Conservation (phyloP, 2,329 filamentous ascomycete genomes). For the Colletotrichum acutatum region DNA sequence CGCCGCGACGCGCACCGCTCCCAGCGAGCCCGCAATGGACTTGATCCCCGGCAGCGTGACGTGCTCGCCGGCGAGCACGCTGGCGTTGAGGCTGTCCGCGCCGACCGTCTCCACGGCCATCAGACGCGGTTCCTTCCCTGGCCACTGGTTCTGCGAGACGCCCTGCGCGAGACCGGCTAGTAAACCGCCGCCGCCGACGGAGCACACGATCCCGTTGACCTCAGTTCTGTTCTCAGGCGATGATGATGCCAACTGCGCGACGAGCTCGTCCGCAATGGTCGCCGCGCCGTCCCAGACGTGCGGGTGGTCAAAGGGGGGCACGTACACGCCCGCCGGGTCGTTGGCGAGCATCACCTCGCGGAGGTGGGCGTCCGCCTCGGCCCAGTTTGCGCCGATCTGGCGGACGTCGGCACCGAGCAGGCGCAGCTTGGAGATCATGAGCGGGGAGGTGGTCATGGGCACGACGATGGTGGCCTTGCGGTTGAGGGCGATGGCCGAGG, state of each 20-base stretch:
- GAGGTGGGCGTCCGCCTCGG: constrained; percentile 76
- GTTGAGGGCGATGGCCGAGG: constrained; percentile 72
- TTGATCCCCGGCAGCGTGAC: constrained; percentile 78
- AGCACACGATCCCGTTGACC: constrained; percentile 79
- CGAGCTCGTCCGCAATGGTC: constrained; percentile 65
- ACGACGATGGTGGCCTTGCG: constrained; percentile 81
- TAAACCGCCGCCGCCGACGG: constrained; percentile 83
- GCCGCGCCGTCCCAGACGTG: constrained; percentile 75
- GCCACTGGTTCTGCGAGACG: constrained; percentile 60
- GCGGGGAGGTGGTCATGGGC: constrained; percentile 70
- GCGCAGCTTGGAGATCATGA: constrained; percentile 78
- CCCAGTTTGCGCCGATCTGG: constrained; percentile 74
- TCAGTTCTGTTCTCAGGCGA: constrained; percentile 42
- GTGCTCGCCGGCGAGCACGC: constrained; percentile 65
- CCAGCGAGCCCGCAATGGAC: constrained; percentile 79
- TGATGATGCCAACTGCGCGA: constrained; percentile 44
- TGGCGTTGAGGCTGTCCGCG: constrained; percentile 75
- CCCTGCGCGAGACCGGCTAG: constrained; percentile 81
- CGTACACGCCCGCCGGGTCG: constrained; percentile 69
- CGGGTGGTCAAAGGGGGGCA: constrained; percentile 76
- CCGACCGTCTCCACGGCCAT: constrained; percentile 82
- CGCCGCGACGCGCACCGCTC: constrained; percentile 76
- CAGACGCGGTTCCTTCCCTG: constrained; percentile 58
- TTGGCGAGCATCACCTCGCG: constrained; percentile 64
- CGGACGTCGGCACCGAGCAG: constrained; percentile 77